phyloP scores from a whole-genome alignment of 2,329 filamentous ascomycete species.

The Fusarium pseudocircinatum region DNA sequence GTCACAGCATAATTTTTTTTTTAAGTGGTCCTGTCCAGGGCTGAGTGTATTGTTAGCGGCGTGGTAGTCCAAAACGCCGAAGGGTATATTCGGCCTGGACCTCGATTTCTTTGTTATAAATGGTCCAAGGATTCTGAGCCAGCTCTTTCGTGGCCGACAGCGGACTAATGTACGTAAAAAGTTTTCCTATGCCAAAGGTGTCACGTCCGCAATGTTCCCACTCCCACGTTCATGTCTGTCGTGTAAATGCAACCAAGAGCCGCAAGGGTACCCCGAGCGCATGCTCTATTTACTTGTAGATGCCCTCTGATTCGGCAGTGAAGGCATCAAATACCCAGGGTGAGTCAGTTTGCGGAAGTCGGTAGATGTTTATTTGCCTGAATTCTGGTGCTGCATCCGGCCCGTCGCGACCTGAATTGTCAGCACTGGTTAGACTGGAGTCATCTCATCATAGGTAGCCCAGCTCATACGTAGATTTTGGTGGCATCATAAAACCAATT shows the following conservation, averaged over 20 bases:
- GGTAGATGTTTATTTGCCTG: constrained; percentile 31
- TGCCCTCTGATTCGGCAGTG: constrained; percentile 28
- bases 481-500: constrained; percentile 34
- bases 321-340: constrained; percentile 17
- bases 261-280: constrained; percentile 27
- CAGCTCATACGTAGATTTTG: constrained; percentile 13
- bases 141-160: constrained; percentile 29
- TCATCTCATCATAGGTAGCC: constrained; percentile 31
- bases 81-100: constrained; percentile 13
- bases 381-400: constrained; percentile 36
- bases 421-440: constrained; percentile 16
- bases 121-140: constrained; percentile 12
- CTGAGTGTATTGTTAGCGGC: constrained; percentile 28
- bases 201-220: constrained; percentile 9
- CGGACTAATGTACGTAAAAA: constrained; percentile 26
- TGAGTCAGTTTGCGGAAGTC: constrained; percentile 43
- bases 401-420: constrained; percentile 34
- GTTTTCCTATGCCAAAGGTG: constrained; percentile 23
- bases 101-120: constrained; percentile 8
- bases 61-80: constrained; percentile 16
- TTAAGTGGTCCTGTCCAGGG: constrained; percentile 28
- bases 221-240: constrained; percentile 18
- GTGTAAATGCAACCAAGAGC: constrained; percentile 17
- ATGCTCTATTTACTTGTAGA: constrained; percentile 9
- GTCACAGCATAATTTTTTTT: neutral